These are phyloP conservation scores for Trichopus zeylanicus DNA, from an alignment of 116 monocot genomes.

Conservation along the genomic window DNA sequence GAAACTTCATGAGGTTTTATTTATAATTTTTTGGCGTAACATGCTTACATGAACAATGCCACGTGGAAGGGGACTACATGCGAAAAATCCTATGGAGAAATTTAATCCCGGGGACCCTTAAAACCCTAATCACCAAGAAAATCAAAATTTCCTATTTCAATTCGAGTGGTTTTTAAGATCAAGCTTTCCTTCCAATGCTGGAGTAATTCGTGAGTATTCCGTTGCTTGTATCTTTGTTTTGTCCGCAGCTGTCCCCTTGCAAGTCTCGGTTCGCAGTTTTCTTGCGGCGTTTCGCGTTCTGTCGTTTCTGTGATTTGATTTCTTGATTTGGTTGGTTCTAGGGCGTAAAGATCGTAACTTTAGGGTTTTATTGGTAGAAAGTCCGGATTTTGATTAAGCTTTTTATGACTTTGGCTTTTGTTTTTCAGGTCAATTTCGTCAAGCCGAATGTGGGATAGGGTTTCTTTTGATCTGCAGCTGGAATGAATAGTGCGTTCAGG, in stretches of 20 bases:
- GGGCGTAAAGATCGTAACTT: slow-evolving; percentile 16
- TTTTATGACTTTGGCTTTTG: not conserved
- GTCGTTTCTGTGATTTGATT: not conserved
- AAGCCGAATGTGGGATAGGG: not conserved
- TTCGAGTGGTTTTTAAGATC: no score
- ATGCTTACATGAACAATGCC: no score
- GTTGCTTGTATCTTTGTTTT: not conserved
- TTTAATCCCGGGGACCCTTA: not conserved
- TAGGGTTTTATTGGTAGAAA: not conserved
- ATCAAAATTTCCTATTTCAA: no score
- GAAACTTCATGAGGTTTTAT: no score
- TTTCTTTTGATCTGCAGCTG: slow-evolving; percentile 12
- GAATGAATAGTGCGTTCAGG: slow-evolving; percentile 88
- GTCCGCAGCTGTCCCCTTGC: not conserved
- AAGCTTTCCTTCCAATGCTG: not conserved
- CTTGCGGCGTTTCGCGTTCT: not conserved
- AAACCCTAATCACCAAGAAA: slow-evolving; percentile 1
- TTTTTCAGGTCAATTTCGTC: slow-evolving; percentile 2
- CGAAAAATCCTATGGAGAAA: no score
- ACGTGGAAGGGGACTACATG: no score
- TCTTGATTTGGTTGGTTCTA: not conserved
- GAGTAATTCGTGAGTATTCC: not conserved
- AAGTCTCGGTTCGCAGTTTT: not conserved
- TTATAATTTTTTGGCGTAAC: no score
- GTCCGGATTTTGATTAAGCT: not conserved